Percentiles rank a stretch among this genome's conserved stretches.
phyloP scores from a whole-genome alignment of 1,139 yeast genomes.

The Blastobotrys buckinghamii region DNA sequence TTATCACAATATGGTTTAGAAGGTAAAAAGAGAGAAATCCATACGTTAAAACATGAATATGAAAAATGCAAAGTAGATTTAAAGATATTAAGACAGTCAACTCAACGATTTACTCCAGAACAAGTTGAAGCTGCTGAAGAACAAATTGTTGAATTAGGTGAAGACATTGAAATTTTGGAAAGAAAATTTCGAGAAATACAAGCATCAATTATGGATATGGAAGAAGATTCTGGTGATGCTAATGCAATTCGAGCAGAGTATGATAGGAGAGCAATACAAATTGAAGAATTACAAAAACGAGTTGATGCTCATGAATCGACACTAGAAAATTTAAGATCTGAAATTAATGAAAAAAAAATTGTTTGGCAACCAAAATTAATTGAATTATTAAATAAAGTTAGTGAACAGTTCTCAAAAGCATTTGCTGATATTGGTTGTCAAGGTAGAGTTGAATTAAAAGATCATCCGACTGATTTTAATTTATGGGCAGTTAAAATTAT shows the following conservation, averaged over 20 bases:
- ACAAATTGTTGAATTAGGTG: background rate
- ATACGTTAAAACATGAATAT: background rate
- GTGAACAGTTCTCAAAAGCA: constrained; percentile 56
- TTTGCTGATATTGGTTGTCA: constrained; percentile 76
- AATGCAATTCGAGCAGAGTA: constrained; percentile 16
- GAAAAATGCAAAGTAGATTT: constrained; percentile 2
- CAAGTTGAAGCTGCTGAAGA: background rate
- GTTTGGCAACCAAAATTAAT: constrained; percentile 59
- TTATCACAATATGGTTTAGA: constrained; percentile 16
- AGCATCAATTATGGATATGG: constrained; percentile 1
- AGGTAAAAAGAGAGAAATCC: constrained; percentile 18
- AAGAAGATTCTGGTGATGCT: constrained; percentile 1
- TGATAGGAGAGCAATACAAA: constrained; percentile 24
- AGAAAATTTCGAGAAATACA: constrained; percentile 4
- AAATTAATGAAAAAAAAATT: constrained; percentile 38
- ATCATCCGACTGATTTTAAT: constrained; percentile 44
- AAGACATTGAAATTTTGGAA: background rate
- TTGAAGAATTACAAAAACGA: constrained; percentile 29
- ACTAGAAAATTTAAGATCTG: constrained; percentile 30
- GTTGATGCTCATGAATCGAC: constrained; percentile 28
- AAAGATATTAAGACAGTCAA: background rate
- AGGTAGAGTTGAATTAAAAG: constrained; percentile 65
- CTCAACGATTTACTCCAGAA: constrained; percentile 8
- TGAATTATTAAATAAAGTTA: constrained; percentile 45
- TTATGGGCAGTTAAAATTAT: constrained; percentile 82